These are phyloP conservation scores for Vanilla planifolia DNA, from an alignment of 106 monocot genomes.

Conservation along the genomic window DNA sequence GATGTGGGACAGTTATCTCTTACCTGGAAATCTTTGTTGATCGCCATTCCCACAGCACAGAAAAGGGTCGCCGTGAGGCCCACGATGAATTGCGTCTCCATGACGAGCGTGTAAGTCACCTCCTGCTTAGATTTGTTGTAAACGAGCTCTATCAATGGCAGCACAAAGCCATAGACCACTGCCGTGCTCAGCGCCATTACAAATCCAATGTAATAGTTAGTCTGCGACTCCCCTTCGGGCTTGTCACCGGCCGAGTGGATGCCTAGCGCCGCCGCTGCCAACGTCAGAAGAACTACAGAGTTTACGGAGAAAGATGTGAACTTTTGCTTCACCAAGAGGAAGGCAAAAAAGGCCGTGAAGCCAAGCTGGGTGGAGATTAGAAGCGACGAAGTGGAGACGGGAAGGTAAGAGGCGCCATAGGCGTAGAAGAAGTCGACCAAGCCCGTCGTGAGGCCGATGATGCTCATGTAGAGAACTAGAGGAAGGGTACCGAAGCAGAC, in stretches of 20 bases:
- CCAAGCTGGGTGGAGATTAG: slow-evolving; percentile 18
- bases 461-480: background rate
- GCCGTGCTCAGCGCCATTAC: slow-evolving; percentile 13
- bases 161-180: slow-evolving; percentile 12
- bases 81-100: slow-evolving; percentile 20
- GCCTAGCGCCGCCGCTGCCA: slow-evolving; percentile 19
- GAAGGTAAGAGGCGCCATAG: slow-evolving; percentile 13
- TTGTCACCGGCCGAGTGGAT: slow-evolving; percentile 2
- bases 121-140: slow-evolving; percentile 9
- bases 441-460: slow-evolving; percentile 13
- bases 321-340: slow-evolving; percentile 18
- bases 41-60: slow-evolving; percentile 21
- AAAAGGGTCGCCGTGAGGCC: slow-evolving; percentile 15
- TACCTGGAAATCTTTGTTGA: slow-evolving; percentile 27
- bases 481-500: background rate
- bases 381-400: slow-evolving; percentile 12
- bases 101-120: slow-evolving; percentile 5
- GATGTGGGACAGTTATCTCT: background rate
- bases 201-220: slow-evolving; percentile 15
- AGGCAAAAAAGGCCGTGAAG: slow-evolving; percentile 22
- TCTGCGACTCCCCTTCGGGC: slow-evolving; percentile 12
- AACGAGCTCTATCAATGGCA: slow-evolving; percentile 24
- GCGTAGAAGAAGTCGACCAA: slow-evolving; percentile 12
- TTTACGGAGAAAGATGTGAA: slow-evolving; percentile 19
- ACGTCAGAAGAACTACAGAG: slow-evolving; percentile 14